Base-by-base conservation (phyloP, 306 rosid species). In the Vigna mungo region DNA sequence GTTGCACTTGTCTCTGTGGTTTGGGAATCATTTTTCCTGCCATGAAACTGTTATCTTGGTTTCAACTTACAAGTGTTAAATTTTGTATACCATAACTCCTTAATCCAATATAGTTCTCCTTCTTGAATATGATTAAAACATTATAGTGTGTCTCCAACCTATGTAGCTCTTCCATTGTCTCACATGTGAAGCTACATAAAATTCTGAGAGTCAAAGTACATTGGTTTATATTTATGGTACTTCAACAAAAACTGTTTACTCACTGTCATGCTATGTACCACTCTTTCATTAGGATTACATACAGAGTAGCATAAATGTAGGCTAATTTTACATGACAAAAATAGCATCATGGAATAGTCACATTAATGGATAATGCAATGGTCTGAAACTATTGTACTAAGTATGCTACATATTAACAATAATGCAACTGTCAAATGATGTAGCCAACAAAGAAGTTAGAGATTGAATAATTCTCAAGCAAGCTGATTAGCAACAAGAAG, bases 201-300 rank as follows among this genome's bases (percentile, higher is more conserved):
- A 87, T 86, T 85, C 87, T 77, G 36, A 16, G 52, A 52, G 70
- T 71, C 77, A 71, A 30, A 68, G 63, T 81, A 73, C 87, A 81
- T 23, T 23, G 70, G 11, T 69, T 68, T 46, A 41, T 58, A 53
- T 14, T 62, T 13, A 53, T 30, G 52, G 80, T 82, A 89, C 80
- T 48, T 71, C 30, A 15, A 70, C 84, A 83, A 85, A 83, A 85
- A 80, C 16, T 74, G 86, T 77, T 85, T 18, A 71, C 51, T 74
- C 88, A 25, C 58, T 67, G 36, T 12, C 73, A 63, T 37, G 54
- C 52, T 49, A 70, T 14, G 75, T 68, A 54, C 81, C 77, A 68
- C 81, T 76, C 41, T 78, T 71, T 78, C 63, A 82, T 78, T 68
- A 73, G 83, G 78, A 85, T 72, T 10, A 63, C 21, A 17, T 41